Percentiles rank a stretch among this genome's conserved stretches.
Conservation (phyloP, 176 grass and related monocot genomes). For the Areca catechu region DNA sequence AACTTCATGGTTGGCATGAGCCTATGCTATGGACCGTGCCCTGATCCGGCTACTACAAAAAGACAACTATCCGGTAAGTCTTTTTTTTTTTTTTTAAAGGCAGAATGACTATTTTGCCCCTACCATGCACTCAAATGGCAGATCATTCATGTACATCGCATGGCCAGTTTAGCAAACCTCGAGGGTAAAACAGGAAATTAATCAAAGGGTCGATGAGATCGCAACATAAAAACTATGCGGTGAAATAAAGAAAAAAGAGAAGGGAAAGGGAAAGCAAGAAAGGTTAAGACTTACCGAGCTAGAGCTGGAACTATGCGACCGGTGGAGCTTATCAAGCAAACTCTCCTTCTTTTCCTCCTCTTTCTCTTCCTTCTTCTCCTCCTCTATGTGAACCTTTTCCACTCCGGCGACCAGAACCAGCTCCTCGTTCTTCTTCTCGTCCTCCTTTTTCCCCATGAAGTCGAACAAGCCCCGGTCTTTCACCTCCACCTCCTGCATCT, state of each 20-base stretch:
- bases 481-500: conserved; percentile 57
- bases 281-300: conserved; percentile 50
- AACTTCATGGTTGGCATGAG: no score
- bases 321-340: conserved; percentile 57
- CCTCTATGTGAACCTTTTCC: conserved; percentile 33
- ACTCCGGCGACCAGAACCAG: conserved; percentile 52
- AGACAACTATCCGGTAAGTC: no score
- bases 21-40: no score
- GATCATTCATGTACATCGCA: no score
- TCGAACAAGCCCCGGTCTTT: conserved; percentile 59
- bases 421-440: conserved; percentile 43
- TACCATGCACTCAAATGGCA: no score
- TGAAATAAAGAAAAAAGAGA: background rate
- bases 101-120: no score
- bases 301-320: conserved; percentile 65
- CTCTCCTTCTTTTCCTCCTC: conserved; percentile 72
- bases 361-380: conserved; percentile 18
- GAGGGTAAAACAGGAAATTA: no score
- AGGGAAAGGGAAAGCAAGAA: background rate
- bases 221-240: background rate
- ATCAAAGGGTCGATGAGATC: no score
- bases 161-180: no score
- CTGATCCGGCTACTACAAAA: no score
- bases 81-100: no score
- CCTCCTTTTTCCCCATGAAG: conserved; percentile 49